Conservation (phyloP, 2,329 filamentous ascomycete species). For the Didymella keratinophila region DNA sequence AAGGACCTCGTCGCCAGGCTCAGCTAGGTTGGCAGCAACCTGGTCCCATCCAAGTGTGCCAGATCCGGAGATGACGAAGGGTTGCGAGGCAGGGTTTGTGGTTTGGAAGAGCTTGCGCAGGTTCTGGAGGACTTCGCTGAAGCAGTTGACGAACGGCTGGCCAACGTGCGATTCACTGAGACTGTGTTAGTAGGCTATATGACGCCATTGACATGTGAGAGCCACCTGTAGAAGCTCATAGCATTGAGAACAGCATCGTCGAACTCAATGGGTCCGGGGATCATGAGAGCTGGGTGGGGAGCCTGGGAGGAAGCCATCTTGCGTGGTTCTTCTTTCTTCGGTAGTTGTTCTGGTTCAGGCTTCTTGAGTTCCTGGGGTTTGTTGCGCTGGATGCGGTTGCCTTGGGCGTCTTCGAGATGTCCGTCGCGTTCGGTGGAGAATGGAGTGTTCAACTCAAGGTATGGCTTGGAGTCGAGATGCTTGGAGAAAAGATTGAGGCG, state of each 20-base stretch:
- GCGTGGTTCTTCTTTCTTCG: constrained; percentile 25
- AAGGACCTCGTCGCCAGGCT: constrained; percentile 87
- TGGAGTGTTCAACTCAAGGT: constrained; percentile 68
- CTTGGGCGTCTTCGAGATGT: constrained; percentile 62
- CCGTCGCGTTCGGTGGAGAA: constrained; percentile 67
- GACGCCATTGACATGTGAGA: background rate
- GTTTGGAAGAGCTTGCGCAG: constrained; percentile 95
- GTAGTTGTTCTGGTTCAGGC: constrained; percentile 18
- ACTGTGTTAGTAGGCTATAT: constrained; percentile 9
- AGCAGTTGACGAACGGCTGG: constrained; percentile 84
- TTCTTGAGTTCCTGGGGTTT: constrained; percentile 21
- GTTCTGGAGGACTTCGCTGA: constrained; percentile 87
- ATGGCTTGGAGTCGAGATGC: constrained; percentile 65
- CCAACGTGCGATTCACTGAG: constrained; percentile 91
- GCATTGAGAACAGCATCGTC: constrained; percentile 95
- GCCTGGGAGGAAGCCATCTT: constrained; percentile 64
- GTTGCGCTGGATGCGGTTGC: constrained; percentile 39
- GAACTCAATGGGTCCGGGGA: constrained; percentile 97
- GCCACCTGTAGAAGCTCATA: constrained; percentile 91
- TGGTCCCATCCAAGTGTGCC: constrained; percentile 97
- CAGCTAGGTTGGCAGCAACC: constrained; percentile 90
- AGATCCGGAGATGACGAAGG: constrained; percentile 91
- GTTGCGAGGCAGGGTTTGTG: constrained; percentile 80
- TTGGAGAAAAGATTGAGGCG: constrained; percentile 67
- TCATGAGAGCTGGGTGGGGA: constrained; percentile 79